These are phyloP conservation scores for Vinca minor DNA, from an alignment of 257 asterid genomes.

Conservation along the genomic window DNA sequence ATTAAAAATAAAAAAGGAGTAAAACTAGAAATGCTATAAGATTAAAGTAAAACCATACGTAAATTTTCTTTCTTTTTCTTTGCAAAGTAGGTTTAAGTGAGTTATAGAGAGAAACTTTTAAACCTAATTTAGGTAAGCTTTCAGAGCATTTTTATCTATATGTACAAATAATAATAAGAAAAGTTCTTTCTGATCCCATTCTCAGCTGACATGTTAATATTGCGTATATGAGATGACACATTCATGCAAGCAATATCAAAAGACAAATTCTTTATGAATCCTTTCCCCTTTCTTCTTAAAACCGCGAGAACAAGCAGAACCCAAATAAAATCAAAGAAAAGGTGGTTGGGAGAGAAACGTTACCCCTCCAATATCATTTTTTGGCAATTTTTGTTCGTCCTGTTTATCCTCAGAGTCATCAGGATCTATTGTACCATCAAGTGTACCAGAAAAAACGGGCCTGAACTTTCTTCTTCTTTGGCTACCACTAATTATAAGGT, in stretches of 20 bases:
- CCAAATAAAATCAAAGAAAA: background rate
- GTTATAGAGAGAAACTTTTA: background rate
- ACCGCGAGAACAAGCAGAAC: background rate
- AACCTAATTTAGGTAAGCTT: background rate
- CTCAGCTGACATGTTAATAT: background rate
- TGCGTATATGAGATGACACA: background rate
- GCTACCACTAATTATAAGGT: slow-evolving; percentile 10
- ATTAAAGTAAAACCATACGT: background rate
- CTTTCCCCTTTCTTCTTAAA: background rate
- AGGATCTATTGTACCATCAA: slow-evolving; percentile 32
- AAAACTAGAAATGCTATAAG: background rate
- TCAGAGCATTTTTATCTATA: background rate
- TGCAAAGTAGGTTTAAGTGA: too few relatives aligned
- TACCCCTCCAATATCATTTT: slow-evolving; percentile 41
- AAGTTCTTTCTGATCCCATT: background rate
- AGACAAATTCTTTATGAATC: background rate
- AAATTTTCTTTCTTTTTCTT: background rate
- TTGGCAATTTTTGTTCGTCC: slow-evolving; percentile 25
- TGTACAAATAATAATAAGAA: background rate
- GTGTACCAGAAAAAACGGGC: slow-evolving; percentile 42
- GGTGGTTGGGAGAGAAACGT: slow-evolving; percentile 20
- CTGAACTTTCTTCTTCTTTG: slow-evolving; percentile 22
- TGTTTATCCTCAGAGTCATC: slow-evolving; percentile 35
- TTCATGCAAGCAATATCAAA: background rate
- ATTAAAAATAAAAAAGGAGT: too few relatives aligned